Conservation (phyloP, 2,329 filamentous ascomycete genomes). For the Nemania diffusa region DNA sequence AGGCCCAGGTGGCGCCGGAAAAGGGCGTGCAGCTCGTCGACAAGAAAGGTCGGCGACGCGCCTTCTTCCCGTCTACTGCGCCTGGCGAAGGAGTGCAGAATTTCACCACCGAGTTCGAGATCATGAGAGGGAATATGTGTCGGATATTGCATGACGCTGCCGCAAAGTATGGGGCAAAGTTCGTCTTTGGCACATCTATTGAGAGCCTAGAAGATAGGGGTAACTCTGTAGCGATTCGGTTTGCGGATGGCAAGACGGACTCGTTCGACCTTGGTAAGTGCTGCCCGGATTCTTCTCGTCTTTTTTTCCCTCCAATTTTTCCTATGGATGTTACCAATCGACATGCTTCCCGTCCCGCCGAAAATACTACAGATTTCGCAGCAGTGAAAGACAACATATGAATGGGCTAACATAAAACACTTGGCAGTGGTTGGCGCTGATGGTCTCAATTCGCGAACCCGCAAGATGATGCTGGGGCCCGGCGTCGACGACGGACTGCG, state of each 20-base stretch:
- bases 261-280: constrained; percentile 56
- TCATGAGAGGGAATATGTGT: constrained; percentile 64
- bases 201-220: constrained; percentile 43
- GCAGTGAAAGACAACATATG: background rate
- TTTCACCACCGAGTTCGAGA: constrained; percentile 63
- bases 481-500: constrained; percentile 42
- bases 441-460: constrained; percentile 61
- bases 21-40: constrained; percentile 59
- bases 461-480: constrained; percentile 54
- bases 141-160: constrained; percentile 54
- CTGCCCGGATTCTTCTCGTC: too few relatives aligned
- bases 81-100: constrained; percentile 46
- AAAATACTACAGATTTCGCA: background rate
- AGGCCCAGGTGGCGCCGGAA: constrained; percentile 56
- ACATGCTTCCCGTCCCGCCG: background rate
- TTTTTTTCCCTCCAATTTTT: background rate
- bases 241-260: constrained; percentile 56
- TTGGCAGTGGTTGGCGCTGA: constrained; percentile 62
- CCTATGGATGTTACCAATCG: background rate
- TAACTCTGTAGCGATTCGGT: constrained; percentile 40
- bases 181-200: constrained; percentile 49
- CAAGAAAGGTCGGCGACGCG: constrained; percentile 51
- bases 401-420: constrained; percentile 13
- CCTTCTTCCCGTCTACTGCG: constrained; percentile 53
- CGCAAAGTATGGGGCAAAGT: constrained; percentile 43